These are phyloP conservation scores for Syzygium malaccense DNA, from an alignment of 441 rosid species.

Conservation along the genomic window DNA sequence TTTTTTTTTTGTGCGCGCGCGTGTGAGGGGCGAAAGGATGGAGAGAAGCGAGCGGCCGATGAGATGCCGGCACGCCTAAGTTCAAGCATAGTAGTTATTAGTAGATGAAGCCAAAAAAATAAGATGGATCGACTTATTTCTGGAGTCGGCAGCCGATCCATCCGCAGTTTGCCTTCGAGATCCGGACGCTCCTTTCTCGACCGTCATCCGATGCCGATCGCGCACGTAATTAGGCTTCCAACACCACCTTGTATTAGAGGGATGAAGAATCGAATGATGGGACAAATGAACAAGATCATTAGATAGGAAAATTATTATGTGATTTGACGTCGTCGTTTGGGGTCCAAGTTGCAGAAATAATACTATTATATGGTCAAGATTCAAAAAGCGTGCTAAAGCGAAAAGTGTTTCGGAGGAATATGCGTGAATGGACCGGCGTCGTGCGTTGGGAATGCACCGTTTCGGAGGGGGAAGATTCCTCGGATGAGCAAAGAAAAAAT, in stretches of 20 bases:
- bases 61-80: background rate
- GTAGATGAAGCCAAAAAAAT: background rate
- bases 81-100: background rate
- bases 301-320: background rate
- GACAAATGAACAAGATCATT: background rate
- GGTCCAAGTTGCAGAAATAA: background rate
- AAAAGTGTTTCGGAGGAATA: background rate
- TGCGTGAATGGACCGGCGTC: background rate
- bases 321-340: background rate
- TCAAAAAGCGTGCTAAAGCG: background rate
- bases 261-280: background rate
- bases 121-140: background rate
- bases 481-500: background rate
- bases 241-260: background rate
- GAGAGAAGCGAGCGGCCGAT: background rate
- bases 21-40: background rate
- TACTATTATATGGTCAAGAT: too few species aligned
- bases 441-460: background rate
- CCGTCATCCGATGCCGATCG: background rate
- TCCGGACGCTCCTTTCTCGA: background rate
- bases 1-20: background rate
- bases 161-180: background rate
- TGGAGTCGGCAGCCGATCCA: background rate
- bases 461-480: background rate
- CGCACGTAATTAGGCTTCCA: fast-evolving